Conservation (phyloP, 257 asterid genomes). For the Gardenia jasminoides region DNA sequence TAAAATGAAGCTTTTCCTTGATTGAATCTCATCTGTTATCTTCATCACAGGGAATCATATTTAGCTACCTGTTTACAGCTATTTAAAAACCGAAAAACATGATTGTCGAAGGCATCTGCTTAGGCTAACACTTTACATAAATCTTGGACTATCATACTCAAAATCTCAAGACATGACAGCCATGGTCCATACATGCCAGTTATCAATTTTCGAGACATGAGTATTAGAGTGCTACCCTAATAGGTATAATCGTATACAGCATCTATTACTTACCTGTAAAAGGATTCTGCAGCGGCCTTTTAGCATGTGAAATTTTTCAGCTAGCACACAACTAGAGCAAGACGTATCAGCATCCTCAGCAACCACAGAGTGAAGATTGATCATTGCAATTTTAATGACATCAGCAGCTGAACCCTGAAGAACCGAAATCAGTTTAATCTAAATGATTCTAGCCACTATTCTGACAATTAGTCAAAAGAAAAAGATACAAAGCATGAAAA, state of each 20-base stretch:
- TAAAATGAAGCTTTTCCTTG: too few species aligned
- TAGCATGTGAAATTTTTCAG: slow-evolving; percentile 59
- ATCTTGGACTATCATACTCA: background rate
- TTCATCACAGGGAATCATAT: too few species aligned
- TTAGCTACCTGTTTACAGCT: background rate
- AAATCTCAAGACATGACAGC: background rate
- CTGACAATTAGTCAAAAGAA: background rate
- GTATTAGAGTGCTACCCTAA: background rate
- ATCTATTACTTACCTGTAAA: slow-evolving; percentile 59
- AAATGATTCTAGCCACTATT: background rate
- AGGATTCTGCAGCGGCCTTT: slow-evolving; percentile 85
- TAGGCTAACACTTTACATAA: background rate
- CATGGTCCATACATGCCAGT: background rate
- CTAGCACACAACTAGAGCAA: slow-evolving; percentile 41
- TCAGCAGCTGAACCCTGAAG: slow-evolving; percentile 97
- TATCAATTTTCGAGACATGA: background rate
- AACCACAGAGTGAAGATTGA: slow-evolving; percentile 63
- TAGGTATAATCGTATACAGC: background rate
- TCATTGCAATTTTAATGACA: slow-evolving; percentile 89
- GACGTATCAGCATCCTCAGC: slow-evolving; percentile 48
- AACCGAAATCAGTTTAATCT: slow-evolving; percentile 6
- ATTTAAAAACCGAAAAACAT: background rate
- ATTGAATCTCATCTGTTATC: too few species aligned
- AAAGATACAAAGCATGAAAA: background rate
- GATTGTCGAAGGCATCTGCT: background rate